Evolutionary conservation across 202 grass and related monocot species (phyloP).

Genomic region (Bolboschoenoplectus hybrid): DNA sequence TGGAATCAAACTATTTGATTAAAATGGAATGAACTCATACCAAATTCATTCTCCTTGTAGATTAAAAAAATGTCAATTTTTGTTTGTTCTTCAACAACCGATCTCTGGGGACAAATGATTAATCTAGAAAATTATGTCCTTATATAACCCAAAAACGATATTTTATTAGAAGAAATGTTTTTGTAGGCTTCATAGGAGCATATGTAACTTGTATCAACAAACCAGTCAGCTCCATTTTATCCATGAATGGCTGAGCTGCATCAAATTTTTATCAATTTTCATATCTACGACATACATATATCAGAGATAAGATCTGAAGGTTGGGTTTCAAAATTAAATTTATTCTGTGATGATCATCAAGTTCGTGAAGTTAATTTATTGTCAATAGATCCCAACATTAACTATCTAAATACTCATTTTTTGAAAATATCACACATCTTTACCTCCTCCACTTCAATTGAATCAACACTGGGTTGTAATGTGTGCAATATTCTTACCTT

Average conservation of each 20-base stretch:
- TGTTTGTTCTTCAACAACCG: neutral
- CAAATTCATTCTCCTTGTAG: neutral
- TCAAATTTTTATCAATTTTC: neutral
- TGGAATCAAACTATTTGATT: neutral
- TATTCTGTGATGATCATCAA: neutral
- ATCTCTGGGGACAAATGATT: neutral
- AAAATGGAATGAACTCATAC: neutral
- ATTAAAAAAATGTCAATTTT: neutral
- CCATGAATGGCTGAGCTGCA: neutral
- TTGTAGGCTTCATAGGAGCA: neutral
- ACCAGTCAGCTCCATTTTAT: neutral
- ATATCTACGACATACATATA: neutral
- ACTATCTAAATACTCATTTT: neutral
- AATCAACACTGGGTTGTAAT: neutral
- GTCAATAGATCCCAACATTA: neutral
- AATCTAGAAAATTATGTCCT: neutral
- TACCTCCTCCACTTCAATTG: neutral
- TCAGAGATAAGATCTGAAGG: neutral
- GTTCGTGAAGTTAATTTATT: neutral
- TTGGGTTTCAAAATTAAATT: neutral
- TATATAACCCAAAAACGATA: neutral
- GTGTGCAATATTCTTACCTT: too few relatives aligned
- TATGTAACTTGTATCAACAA: neutral
- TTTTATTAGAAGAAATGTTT: neutral
- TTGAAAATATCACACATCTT: neutral